A percentile compares a stretch with the other conserved stretches of the same genome.
Evolutionary conservation across 2,329 filamentous ascomycete species (phyloP).

Genomic region (Ophiostoma quercus): DNA sequence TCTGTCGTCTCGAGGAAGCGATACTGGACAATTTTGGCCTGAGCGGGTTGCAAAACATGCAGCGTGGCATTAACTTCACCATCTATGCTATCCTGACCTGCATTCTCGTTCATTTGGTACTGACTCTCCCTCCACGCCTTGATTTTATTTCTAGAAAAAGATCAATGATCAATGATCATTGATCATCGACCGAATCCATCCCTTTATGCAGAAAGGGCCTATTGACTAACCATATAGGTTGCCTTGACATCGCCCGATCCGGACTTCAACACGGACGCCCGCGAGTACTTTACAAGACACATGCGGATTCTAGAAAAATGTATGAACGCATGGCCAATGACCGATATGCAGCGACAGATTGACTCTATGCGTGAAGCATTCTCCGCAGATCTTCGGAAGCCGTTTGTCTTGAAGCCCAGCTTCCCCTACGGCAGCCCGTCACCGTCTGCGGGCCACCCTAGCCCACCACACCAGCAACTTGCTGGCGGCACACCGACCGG

Average conservation of each 20-base stretch:
- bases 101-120: constrained; percentile 85
- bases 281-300: constrained; percentile 84
- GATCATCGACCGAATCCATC: neutral
- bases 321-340: constrained; percentile 76
- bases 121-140: constrained; percentile 36
- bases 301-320: constrained; percentile 91
- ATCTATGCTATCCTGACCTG: constrained; percentile 91
- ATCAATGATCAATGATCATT: neutral
- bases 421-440: constrained; percentile 83
- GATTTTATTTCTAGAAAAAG: neutral
- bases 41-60: constrained; percentile 81
- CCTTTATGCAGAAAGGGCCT: neutral
- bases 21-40: constrained; percentile 72
- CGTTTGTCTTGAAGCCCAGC: constrained; percentile 81
- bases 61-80: constrained; percentile 87
- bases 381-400: constrained; percentile 75
- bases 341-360: constrained; percentile 84
- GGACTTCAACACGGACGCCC: constrained; percentile 75
- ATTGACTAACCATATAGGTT: constrained; percentile 50
- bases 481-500: constrained; percentile 34
- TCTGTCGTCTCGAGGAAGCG: constrained; percentile 83
- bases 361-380: constrained; percentile 86
- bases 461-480: constrained; percentile 22
- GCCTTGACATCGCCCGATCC: constrained; percentile 90
- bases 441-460: constrained; percentile 35